Evolutionary conservation across 306 rosid genomes (phyloP).

Genomic region (Cercis canadensis): DNA sequence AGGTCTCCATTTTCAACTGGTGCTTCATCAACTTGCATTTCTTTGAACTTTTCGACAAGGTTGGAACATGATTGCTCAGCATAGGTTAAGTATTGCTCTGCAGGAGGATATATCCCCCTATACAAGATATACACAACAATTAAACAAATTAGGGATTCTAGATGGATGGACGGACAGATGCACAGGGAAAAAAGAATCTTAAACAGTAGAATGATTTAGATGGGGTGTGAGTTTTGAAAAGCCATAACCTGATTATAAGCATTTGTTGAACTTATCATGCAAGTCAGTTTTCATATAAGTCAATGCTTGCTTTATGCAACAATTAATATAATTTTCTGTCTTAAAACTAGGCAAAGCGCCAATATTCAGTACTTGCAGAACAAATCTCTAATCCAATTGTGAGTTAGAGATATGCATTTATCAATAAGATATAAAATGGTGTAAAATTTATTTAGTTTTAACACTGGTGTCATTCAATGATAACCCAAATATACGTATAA

Average conservation of each 20-base stretch:
- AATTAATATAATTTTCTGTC: not conserved
- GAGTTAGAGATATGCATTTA: not conserved
- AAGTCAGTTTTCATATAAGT: not conserved
- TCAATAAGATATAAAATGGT: not conserved
- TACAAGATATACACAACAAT: not conserved
- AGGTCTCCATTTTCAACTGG: not conserved
- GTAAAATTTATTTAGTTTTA: not conserved
- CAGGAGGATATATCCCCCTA: conserved; percentile 10
- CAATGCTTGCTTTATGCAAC: not conserved
- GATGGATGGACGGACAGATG: not conserved
- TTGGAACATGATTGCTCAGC: not conserved
- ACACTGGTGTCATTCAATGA: not conserved
- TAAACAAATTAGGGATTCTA: not conserved
- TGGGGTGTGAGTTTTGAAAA: not conserved
- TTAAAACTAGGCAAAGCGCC: not conserved
- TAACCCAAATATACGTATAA: not conserved
- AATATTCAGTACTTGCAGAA: not conserved
- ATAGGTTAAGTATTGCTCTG: not conserved
- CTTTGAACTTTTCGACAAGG: not conserved
- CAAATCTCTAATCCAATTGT: not conserved
- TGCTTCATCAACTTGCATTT: not conserved
- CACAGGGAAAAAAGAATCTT: not conserved
- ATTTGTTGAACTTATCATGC: not conserved
- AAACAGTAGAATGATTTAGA: not conserved
- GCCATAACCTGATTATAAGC: not conserved